Evolutionary conservation across 148 eudicot genomes (phyloP).

Genomic region (Arbutus unedo): DNA sequence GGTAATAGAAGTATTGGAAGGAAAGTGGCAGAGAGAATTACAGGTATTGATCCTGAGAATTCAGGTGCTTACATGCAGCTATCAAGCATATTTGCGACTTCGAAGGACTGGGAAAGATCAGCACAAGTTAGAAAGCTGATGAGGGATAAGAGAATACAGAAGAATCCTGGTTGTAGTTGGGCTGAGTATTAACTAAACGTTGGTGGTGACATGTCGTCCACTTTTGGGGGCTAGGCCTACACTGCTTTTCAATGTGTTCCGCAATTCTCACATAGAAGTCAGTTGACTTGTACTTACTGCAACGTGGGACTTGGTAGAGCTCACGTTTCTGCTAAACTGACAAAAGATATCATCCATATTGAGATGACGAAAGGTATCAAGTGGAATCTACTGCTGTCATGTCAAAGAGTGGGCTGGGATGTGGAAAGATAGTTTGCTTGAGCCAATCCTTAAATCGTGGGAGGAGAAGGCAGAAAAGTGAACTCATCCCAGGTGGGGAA

Average conservation of each 20-base stretch:
- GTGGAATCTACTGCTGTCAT: conserved; percentile 85
- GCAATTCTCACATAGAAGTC: neutral
- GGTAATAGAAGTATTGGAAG: conserved; percentile 58
- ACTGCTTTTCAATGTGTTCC: neutral
- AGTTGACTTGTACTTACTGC: neutral
- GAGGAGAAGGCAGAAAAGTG: conserved; percentile 49
- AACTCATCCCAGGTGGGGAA: neutral
- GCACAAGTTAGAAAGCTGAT: conserved; percentile 54
- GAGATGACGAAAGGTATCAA: conserved; percentile 78
- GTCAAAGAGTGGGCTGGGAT: conserved; percentile 89
- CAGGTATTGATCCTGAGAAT: conserved; percentile 63
- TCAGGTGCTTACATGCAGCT: conserved; percentile 74
- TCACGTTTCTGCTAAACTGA: conserved; percentile 65
- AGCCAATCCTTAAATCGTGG: too few relatives aligned
- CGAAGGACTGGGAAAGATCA: conserved; percentile 77
- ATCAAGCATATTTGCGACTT: conserved; percentile 63
- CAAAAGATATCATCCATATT: conserved; percentile 89
- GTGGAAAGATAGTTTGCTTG: conserved; percentile 16
- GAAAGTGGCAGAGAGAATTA: conserved; percentile 52
- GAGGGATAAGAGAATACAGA: conserved; percentile 49
- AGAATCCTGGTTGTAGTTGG: conserved; percentile 66
- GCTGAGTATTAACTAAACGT: conserved; percentile 16
- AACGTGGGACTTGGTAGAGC: neutral
- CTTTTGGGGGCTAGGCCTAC: neutral
- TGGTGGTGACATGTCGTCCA: neutral